A percentile compares a stretch with the other conserved stretches of the same genome.
Conservation (phyloP, 1,284 basidiomycete genomes). For the Ganoderma sinense region DNA sequence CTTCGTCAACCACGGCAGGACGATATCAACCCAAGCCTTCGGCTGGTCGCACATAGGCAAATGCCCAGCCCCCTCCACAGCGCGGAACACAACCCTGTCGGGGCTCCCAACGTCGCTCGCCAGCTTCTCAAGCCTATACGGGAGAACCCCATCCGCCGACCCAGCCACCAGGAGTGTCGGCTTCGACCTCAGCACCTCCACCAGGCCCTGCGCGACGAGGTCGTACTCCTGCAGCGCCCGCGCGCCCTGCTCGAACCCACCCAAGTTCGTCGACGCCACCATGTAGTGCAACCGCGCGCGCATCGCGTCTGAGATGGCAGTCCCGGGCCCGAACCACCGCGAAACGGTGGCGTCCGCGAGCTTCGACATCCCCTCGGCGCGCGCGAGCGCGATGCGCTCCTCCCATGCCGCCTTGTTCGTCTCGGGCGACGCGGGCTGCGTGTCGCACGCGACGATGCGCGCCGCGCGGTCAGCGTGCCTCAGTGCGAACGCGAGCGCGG, state of each 20-base stretch:
- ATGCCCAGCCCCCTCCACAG: background rate
- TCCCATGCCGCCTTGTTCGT: background rate
- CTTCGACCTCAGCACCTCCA: background rate
- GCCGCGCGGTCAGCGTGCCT: background rate
- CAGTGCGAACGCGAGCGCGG: background rate
- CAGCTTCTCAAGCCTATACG: background rate
- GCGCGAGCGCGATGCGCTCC: background rate
- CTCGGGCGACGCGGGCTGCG: background rate
- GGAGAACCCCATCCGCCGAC: background rate
- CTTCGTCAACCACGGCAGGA: background rate
- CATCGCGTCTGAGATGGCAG: background rate
- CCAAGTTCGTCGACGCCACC: background rate
- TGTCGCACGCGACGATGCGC: constrained; percentile 5
- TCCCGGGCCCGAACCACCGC: background rate
- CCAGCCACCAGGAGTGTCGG: background rate
- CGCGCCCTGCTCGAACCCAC: background rate
- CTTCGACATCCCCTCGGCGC: background rate
- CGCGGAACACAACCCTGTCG: background rate
- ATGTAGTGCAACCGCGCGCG: background rate
- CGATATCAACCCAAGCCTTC: background rate
- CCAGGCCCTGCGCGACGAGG: background rate
- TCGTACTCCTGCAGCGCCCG: background rate
- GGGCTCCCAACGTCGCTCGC: background rate
- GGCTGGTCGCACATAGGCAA: background rate
- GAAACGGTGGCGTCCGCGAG: background rate